These are phyloP conservation scores for Tylopilus sp. DNA, from an alignment of 1,284 basidiomycete genomes.

Conservation along the genomic window DNA sequence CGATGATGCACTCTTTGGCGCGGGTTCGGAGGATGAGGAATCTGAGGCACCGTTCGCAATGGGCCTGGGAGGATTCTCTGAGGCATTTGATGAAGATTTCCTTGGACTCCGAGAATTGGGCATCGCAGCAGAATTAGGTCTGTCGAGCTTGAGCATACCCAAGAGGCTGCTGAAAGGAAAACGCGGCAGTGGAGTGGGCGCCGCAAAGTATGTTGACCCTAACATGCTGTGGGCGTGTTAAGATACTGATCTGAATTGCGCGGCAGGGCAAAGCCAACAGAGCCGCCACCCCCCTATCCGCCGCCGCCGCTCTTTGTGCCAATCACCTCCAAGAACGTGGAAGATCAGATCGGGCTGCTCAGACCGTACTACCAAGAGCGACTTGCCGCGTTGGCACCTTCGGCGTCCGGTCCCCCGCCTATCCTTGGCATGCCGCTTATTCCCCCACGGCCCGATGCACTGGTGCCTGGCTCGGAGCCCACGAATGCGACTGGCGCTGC, in stretches of 20 bases:
- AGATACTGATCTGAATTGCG: slow-evolving; percentile 6
- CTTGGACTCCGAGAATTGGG: slow-evolving; percentile 87
- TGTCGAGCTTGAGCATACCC: slow-evolving; percentile 76
- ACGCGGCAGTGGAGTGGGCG: slow-evolving; percentile 35
- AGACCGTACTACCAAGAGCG: slow-evolving; percentile 70
- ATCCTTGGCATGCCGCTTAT: slow-evolving; percentile 22
- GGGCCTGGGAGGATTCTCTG: slow-evolving; percentile 78
- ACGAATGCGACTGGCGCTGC: neutral
- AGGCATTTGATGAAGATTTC: slow-evolving; percentile 89
- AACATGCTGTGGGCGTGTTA: neutral
- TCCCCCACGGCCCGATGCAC: slow-evolving; percentile 12
- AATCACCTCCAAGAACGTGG: slow-evolving; percentile 60
- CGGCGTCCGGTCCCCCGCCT: slow-evolving; percentile 9
- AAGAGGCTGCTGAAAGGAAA: slow-evolving; percentile 76
- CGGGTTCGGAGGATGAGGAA: slow-evolving; percentile 67
- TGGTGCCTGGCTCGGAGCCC: neutral
- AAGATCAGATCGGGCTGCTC: slow-evolving; percentile 82
- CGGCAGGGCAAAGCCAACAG: slow-evolving; percentile 56
- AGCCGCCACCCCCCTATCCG: slow-evolving; percentile 83
- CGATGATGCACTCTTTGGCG: slow-evolving; percentile 75
- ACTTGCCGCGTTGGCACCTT: slow-evolving; percentile 42
- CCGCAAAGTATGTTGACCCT: slow-evolving; percentile 45
- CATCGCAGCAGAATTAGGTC: slow-evolving; percentile 84
- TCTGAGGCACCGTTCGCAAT: slow-evolving; percentile 75
- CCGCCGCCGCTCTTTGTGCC: slow-evolving; percentile 79